Conservation (phyloP, 139 green algal species). For the Chlorella vulgaris region DNA sequence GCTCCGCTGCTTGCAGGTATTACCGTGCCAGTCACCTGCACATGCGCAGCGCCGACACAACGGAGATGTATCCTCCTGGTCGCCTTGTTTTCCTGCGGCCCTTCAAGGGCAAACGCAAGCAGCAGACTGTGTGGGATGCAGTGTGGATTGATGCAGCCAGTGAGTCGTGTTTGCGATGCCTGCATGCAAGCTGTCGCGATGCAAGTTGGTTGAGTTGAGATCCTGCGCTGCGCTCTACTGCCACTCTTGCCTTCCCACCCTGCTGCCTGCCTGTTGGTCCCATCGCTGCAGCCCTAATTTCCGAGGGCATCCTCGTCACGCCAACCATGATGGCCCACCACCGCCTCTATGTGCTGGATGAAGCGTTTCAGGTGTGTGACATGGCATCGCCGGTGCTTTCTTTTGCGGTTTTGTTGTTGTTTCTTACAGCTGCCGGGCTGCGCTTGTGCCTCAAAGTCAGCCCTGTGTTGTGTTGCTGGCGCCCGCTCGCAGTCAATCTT, state of each 20-base stretch:
- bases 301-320: constrained; percentile 42
- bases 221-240: not conserved
- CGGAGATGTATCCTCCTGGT: constrained; percentile 41
- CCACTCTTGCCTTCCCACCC: not conserved
- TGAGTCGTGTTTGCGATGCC: not conserved
- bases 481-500: constrained; percentile 18
- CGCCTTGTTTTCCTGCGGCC: constrained; percentile 37
- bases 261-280: not conserved
- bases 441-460: too few species aligned
- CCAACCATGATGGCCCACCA: constrained; percentile 44
- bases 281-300: constrained; percentile 28
- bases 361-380: constrained; percentile 20
- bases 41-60: not conserved
- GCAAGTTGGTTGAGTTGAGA: not conserved
- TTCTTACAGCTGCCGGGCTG: not conserved
- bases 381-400: not conserved
- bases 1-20: constrained; percentile 9
- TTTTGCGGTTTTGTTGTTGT: not conserved
- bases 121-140: constrained; percentile 40
- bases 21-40: constrained; percentile 30
- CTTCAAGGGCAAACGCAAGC: constrained; percentile 28
- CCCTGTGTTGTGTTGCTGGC: not conserved
- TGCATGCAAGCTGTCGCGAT: not conserved
- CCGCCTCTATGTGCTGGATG: constrained; percentile 33
- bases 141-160: constrained; percentile 37